A percentile compares a stretch with the other conserved stretches of the same genome.
These are phyloP conservation scores for Mercurialis annua DNA, from an alignment of 345 rosid genomes.

Conservation along the genomic window DNA sequence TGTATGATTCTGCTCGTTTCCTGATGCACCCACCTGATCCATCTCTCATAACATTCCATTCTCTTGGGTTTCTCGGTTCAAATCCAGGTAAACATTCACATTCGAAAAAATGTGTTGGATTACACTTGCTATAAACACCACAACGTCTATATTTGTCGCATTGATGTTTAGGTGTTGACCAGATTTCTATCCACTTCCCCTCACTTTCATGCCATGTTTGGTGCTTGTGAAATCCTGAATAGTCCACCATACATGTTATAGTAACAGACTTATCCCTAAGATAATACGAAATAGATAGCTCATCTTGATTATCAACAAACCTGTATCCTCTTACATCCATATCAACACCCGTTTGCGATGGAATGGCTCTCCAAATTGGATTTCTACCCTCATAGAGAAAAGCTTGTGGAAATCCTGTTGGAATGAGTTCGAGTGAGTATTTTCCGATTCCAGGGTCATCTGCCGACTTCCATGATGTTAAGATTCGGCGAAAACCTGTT, in stretches of 20 bases:
- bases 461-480: conserved; percentile 14
- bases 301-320: not conserved
- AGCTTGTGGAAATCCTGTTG: not conserved
- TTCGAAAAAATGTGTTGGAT: conserved; percentile 8
- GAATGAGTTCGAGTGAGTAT: not conserved
- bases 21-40: conserved; percentile 7
- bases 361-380: conserved; percentile 9
- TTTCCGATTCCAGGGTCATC: conserved; percentile 17
- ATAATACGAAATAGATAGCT: not conserved
- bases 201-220: not conserved
- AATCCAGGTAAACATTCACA: conserved; percentile 17
- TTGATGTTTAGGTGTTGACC: not conserved
- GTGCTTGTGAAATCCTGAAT: not conserved
- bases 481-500: conserved; percentile 8
- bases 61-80: not conserved
- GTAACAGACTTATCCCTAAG: not conserved
- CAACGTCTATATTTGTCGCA: conserved; percentile 11
- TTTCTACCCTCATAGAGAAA: not conserved
- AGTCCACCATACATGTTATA: not conserved
- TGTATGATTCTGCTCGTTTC: not conserved
- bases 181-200: not conserved
- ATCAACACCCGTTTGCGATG: conserved; percentile 2
- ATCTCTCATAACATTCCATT: conserved; percentile 1
- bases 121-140: conserved; percentile 5
- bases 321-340: not conserved